phyloP scores from a whole-genome alignment of 352 stramenopile genomes.

The Globisporangium nodosum region DNA sequence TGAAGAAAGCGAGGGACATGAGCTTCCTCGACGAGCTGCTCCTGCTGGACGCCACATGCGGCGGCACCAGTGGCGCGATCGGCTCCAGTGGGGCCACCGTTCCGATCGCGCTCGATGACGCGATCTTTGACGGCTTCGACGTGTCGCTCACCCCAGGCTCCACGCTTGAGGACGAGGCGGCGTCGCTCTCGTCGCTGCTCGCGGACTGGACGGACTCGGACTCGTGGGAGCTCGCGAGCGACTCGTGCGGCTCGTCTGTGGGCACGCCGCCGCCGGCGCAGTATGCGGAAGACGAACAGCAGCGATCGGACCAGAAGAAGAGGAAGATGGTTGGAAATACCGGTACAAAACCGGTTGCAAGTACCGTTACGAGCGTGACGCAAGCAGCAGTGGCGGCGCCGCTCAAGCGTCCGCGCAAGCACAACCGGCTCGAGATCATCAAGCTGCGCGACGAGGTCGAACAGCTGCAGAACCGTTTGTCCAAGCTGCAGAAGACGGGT shows the following conservation, averaged over 20 bases:
- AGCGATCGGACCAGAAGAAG: background rate
- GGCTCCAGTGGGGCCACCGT: too few species aligned
- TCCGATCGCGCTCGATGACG: slow-evolving; percentile 1
- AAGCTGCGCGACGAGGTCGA: slow-evolving; percentile 9
- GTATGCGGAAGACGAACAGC: background rate
- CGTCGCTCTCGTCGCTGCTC: slow-evolving; percentile 4
- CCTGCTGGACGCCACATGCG: background rate
- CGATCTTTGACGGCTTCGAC: slow-evolving; percentile 8
- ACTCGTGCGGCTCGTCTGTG: background rate
- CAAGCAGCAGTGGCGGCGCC: background rate
- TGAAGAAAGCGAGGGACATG: background rate
- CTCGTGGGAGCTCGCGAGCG: background rate
- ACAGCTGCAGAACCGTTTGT: slow-evolving; percentile 1
- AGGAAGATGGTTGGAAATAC: background rate
- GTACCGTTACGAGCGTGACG: background rate
- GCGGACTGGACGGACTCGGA: slow-evolving; percentile 4
- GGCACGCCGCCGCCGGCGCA: background rate
- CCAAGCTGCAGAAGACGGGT: background rate
- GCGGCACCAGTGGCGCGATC: background rate
- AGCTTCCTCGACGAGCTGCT: background rate
- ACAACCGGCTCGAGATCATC: slow-evolving; percentile 13
- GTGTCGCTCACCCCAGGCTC: background rate
- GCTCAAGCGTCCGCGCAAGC: slow-evolving; percentile 9
- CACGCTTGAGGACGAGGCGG: background rate
- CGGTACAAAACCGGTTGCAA: background rate